Evolutionary conservation across 495 filamentous ascomycete genomes (phyloP).

Genomic region (Saxispiralis lemnorum): DNA sequence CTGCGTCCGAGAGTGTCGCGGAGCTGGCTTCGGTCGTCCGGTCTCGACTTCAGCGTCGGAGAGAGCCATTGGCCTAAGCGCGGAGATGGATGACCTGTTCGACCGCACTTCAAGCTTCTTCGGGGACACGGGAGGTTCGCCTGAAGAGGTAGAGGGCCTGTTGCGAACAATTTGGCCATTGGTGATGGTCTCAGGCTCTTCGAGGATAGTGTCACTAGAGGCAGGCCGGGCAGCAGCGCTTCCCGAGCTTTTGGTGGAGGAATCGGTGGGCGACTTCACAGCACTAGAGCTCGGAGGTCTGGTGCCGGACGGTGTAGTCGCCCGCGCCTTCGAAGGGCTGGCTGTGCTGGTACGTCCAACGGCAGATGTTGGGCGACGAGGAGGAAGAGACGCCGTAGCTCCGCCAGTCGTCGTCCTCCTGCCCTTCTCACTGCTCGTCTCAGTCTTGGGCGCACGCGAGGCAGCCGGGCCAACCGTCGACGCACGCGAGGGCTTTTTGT

Average conservation of each 20-base stretch:
- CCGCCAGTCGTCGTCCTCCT: slow-evolving; percentile 7
- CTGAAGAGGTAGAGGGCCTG: neutral
- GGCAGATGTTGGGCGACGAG: slow-evolving; percentile 4
- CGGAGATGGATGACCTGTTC: slow-evolving; percentile 1
- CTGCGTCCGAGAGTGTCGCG: slow-evolving; percentile 9
- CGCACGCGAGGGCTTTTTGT: slow-evolving; percentile 5
- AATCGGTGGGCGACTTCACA: slow-evolving; percentile 2
- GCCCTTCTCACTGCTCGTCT: slow-evolving; percentile 4
- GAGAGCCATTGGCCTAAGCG: slow-evolving; percentile 7
- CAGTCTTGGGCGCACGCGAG: neutral
- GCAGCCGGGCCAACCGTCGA: neutral
- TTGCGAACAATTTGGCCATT: neutral
- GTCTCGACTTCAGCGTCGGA: slow-evolving; percentile 10
- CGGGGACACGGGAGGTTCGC: neutral
- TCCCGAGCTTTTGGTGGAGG: slow-evolving; percentile 3
- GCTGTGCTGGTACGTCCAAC: slow-evolving; percentile 1
- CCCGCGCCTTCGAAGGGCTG: slow-evolving; percentile 2
- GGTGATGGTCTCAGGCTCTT: slow-evolving; percentile 6
- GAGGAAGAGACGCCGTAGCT: slow-evolving; percentile 1
- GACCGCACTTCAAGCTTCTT: slow-evolving; percentile 12
- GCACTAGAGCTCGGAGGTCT: neutral
- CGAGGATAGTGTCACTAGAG: slow-evolving; percentile 5
- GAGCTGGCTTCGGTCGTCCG: neutral
- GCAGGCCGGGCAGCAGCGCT: neutral
- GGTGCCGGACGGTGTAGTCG: neutral